phyloP scores from a whole-genome alignment of 164 flowering plant species.

The Dillenia turbinata region DNA sequence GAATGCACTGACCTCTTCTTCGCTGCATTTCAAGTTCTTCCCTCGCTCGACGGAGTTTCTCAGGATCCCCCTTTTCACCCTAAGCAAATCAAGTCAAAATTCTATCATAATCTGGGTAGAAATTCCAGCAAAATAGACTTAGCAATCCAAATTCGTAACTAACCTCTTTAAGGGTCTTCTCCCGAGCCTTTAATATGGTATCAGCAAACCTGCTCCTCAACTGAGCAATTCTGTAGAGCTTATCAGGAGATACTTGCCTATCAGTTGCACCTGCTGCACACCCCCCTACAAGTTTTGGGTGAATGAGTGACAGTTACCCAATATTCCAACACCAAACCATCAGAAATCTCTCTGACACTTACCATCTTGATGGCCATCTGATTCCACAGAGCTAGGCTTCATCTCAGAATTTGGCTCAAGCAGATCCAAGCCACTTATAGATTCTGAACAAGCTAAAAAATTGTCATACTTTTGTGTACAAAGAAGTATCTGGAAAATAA shows the following conservation, averaged over 20 bases:
- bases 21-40: conserved; percentile 70
- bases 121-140: conserved; percentile 6
- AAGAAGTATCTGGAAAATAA: too few relatives aligned
- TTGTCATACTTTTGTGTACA: too few relatives aligned
- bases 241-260: conserved; percentile 84
- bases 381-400: conserved; percentile 27
- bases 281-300: conserved; percentile 64
- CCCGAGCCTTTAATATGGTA: conserved; percentile 81
- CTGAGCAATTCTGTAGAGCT: conserved; percentile 78
- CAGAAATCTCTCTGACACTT: conserved; percentile 46
- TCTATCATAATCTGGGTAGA: conserved; percentile 11
- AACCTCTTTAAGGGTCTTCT: conserved; percentile 74
- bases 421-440: conserved; percentile 32
- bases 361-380: conserved; percentile 58
- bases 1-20: conserved; percentile 49
- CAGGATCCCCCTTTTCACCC: conserved; percentile 74
- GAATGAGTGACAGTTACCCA: conserved; percentile 28
- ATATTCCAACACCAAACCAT: conserved; percentile 9
- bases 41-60: conserved; percentile 61
- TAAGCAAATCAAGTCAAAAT: conserved; percentile 19
- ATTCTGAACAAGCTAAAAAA: conserved; percentile 22
- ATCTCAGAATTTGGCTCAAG: conserved; percentile 33
- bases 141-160: background rate
- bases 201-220: conserved; percentile 90
- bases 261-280: conserved; percentile 46